A percentile compares a stretch with the other conserved stretches of the same genome.
These are phyloP conservation scores for Yamagishiella unicocca DNA, from an alignment of 139 green algal species.

Conservation along the genomic window DNA sequence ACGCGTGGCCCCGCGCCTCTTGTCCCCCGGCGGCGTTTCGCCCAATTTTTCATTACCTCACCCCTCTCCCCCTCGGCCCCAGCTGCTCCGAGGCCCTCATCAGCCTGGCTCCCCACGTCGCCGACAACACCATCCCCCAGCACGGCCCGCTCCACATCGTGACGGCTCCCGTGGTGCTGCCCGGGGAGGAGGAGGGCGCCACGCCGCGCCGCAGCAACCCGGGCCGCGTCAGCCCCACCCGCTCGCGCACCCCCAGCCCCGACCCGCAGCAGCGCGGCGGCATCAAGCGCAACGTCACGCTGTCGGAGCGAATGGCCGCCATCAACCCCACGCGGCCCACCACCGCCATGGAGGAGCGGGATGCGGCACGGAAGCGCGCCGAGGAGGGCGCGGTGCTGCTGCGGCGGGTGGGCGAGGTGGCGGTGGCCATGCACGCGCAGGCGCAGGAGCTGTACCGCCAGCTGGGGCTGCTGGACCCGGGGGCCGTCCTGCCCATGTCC, in stretches of 20 bases:
- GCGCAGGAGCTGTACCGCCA: slow-evolving; percentile 49
- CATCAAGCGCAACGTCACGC: background rate
- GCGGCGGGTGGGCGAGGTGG: slow-evolving; percentile 32
- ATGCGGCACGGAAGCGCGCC: background rate
- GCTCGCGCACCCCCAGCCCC: background rate
- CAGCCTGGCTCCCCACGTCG: slow-evolving; percentile 19
- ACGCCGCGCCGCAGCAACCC: background rate
- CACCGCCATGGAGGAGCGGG: background rate
- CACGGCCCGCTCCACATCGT: background rate
- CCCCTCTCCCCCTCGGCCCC: background rate
- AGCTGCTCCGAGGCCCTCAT: slow-evolving; percentile 30
- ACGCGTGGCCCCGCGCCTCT: no score
- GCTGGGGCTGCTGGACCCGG: slow-evolving; percentile 39
- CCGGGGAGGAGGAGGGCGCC: background rate
- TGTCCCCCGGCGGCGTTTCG: no score
- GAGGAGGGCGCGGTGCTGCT: slow-evolving; percentile 30
- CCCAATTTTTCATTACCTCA: background rate
- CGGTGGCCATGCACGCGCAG: slow-evolving; percentile 42
- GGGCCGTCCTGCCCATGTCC: slow-evolving; percentile 9
- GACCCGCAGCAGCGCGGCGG: background rate
- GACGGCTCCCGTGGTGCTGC: background rate
- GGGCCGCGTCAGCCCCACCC: background rate
- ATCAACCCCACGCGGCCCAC: background rate
- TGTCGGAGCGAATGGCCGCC: slow-evolving; percentile 21
- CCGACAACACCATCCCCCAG: slow-evolving; percentile 33